Evolutionary conservation across 2,329 filamentous ascomycete species (phyloP), one percentile per base, ranked within the genome.

Genomic region (Fusarium sp.): DNA sequence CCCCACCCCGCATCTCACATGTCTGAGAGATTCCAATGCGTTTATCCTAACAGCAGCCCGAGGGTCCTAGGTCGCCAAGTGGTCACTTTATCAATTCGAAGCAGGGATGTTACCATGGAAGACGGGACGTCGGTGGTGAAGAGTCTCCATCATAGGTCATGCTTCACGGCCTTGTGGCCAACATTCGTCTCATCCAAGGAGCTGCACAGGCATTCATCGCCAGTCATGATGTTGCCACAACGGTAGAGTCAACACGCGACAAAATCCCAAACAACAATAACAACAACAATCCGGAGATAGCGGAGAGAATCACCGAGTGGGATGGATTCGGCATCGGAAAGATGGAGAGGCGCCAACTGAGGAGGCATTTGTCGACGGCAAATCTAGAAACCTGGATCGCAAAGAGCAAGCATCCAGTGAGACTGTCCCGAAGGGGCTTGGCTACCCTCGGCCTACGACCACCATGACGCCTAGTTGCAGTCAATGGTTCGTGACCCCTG

Each of bases 401-500:
- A 60, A 62, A 37, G 41, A 55, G 34, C 30, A 50, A 47, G 16
- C 37, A 41, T 43, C 62, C 61, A 65, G 68, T 62, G 50, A 64
- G 51, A 54, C 27, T 41, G 34, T 56, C 70, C 60, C 47, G 53
- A 74, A 57, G 37, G 59, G 66, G 72, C 16, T 62, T 75, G 71
- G 65, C 47, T 64, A 58, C 28, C 53, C 40, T 54, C 60, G 54
- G 60, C 58, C 41, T 67, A 55, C 70, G 60, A 40, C 69, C 64
- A 41, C 66, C 52, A 73, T 74, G 73, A 74, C 68, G 73, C 73
- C 56, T 51, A 66, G 64, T 41, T 69, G 70, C 54, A 68, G 58
- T 70, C 56, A 60, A 66, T 74, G 63, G 67, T 66, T 70, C 62
- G 62, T 71, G 46, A 71, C 55, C 72, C 68, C 70, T 74, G 72